Evolutionary conservation across 2,329 filamentous ascomycete species (phyloP).

Genomic region (Bisporella sp.): DNA sequence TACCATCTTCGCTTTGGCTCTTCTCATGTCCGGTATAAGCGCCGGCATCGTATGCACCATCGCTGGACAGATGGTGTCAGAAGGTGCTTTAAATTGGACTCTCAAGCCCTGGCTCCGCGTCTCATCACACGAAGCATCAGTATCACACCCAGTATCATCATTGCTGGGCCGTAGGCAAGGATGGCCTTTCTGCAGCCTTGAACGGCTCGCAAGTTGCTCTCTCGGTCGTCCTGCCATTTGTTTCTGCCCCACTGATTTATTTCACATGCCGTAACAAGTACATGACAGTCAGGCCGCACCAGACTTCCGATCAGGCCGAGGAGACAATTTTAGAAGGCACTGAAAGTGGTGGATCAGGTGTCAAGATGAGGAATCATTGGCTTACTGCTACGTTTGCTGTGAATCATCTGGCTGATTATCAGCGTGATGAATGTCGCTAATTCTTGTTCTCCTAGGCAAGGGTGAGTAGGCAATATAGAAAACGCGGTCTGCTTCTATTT

Average conservation of each 20-base stretch:
- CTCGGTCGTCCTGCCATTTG: conserved; percentile 72
- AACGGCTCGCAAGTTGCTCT: conserved; percentile 73
- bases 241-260: conserved; percentile 76
- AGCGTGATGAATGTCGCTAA: conserved; percentile 74
- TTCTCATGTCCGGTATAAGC: conserved; percentile 72
- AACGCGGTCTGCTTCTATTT: too few relatives aligned
- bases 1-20: conserved; percentile 74
- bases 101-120: conserved; percentile 73
- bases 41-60: conserved; percentile 88
- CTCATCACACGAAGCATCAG: conserved; percentile 73
- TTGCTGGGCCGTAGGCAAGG: conserved; percentile 69
- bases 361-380: conserved; percentile 65
- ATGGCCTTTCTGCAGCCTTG: conserved; percentile 64
- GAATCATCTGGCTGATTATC: conserved; percentile 66
- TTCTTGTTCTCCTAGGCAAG: conserved; percentile 56
- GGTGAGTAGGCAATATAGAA: conserved; percentile 7
- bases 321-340: background rate
- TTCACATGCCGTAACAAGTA: conserved; percentile 74
- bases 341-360: conserved; percentile 21
- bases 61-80: conserved; percentile 80
- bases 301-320: background rate
- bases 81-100: conserved; percentile 72
- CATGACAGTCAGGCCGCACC: conserved; percentile 50
- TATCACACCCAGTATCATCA: conserved; percentile 76
- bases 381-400: conserved; percentile 49